Evolutionary conservation across 2,329 filamentous ascomycete species (phyloP).

Genomic region (Exserohilum rostratum): DNA sequence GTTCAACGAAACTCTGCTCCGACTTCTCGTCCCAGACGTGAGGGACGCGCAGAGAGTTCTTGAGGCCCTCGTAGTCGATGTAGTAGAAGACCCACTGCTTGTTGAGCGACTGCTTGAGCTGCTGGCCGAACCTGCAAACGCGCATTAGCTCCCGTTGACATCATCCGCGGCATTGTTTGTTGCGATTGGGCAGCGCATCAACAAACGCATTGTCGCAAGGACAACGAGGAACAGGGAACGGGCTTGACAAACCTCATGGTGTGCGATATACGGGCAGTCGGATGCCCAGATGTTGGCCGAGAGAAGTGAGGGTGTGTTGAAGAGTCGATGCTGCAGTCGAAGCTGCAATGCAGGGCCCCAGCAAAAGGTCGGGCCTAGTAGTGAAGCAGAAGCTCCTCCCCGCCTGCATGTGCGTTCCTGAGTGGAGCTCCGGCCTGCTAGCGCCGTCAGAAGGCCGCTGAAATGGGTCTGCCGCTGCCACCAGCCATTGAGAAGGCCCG

Average conservation of each 20-base stretch:
- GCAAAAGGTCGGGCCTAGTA: conserved; percentile 4
- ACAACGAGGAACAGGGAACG: conserved; percentile 13
- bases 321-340: conserved; percentile 10
- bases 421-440: conserved; percentile 13
- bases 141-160: conserved; percentile 36
- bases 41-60: conserved; percentile 79
- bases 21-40: conserved; percentile 88
- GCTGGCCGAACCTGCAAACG: conserved; percentile 79
- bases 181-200: conserved; percentile 19
- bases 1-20: conserved; percentile 83
- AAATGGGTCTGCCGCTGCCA: conserved; percentile 16
- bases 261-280: conserved; percentile 17
- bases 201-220: conserved; percentile 8
- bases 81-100: conserved; percentile 98
- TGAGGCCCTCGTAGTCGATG: conserved; percentile 95
- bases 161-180: conserved; percentile 16
- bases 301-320: conserved; percentile 12
- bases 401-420: conserved; percentile 19
- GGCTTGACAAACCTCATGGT: conserved; percentile 33
- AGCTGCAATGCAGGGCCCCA: conserved; percentile 15
- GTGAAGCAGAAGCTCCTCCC: conserved; percentile 21
- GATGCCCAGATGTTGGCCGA: background rate
- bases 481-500: conserved; percentile 26
- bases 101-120: conserved; percentile 93
- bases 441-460: conserved; percentile 14